These are phyloP conservation scores for Geranium rotundifolium DNA, from an alignment of 345 rosid species.

Conservation along the genomic window DNA sequence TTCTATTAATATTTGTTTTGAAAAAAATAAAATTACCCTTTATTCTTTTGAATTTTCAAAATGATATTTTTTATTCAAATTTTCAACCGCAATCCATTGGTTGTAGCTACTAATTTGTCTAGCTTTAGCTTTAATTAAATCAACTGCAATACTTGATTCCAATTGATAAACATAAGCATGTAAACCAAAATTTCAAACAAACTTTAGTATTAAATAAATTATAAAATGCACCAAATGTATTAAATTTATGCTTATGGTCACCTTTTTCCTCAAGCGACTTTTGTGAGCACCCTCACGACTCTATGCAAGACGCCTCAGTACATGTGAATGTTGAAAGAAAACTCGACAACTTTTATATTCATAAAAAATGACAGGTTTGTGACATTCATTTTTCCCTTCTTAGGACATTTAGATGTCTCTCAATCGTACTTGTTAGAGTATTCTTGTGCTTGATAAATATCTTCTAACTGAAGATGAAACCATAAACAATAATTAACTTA, in stretches of 20 bases:
- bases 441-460: slow-evolving; percentile 50
- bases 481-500: slow-evolving; percentile 6
- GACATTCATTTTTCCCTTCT: slow-evolving; percentile 34
- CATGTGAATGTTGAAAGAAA: slow-evolving; percentile 21
- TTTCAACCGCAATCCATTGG: no score
- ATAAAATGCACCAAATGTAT: not conserved
- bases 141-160: slow-evolving; percentile 73
- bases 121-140: slow-evolving; percentile 81
- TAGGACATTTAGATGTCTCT: slow-evolving; percentile 62
- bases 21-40: no score
- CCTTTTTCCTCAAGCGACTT: slow-evolving; percentile 93
- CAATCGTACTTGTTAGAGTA: slow-evolving; percentile 58
- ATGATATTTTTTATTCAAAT: no score
- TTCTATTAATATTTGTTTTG: no score
- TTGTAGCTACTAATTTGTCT: no score
- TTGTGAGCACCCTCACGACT: slow-evolving; percentile 98
- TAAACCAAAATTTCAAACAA: slow-evolving; percentile 12
- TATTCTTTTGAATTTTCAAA: no score
- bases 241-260: slow-evolving; percentile 10
- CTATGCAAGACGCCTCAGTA: slow-evolving; percentile 92
- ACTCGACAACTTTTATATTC: not conserved
- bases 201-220: slow-evolving; percentile 3
- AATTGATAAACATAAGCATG: slow-evolving; percentile 96
- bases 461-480: slow-evolving; percentile 54
- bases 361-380: not conserved